Base-by-base conservation (phyloP, 1,284 basidiomycete species). In the Schizophyllum amplum region DNA sequence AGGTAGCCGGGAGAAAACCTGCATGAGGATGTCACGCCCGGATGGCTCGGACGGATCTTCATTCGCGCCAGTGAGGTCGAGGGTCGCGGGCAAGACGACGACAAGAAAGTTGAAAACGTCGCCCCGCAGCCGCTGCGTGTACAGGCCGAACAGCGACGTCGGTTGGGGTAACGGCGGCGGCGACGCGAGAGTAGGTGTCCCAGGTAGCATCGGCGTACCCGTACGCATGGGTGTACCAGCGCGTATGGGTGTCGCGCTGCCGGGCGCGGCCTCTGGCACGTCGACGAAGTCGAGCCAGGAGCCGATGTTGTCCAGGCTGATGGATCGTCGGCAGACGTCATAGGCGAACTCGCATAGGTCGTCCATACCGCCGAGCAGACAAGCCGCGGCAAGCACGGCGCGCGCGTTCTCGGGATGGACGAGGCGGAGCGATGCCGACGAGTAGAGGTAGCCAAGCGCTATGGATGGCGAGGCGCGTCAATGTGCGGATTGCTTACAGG, bases 381-480 rank as follows among this genome's bases (percentile, higher is more conserved):
- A 89, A 5, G 86, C 87, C 49, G 90, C 87, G 42, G 91, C 88
- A 54, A 94, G 82, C 47, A 92, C 87, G 17, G 83, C 84, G 64
- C 90, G 83, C 57, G 90, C 87, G 72, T 94, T 94, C 64, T 82
- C 78, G 52, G 86, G 78, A 63, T 80, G 81, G 63, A 94, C 79
- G 57, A 83, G 71, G 65, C 75, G 80, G 62, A 89, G 71, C 52
- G 87, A 86, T 62, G 82, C 74, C 55, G 86, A 78, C 27, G 89
- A 90, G 69, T 91, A 91, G 47, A 91, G 79, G 71, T 88, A 90
- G 54, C 88, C 87, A 59, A 91, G 73, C 54, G 89, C 87, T 86
- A 62, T 51, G 50, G 64, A 59, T 55, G 58, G 58, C 53, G 17
- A 42, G 3, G 17, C 33, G 21, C 21, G 51, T 55, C 62, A 51